Evolutionary conservation across 2,329 filamentous ascomycete species (phyloP).

Genomic region (Aspergillus ochraceus): DNA sequence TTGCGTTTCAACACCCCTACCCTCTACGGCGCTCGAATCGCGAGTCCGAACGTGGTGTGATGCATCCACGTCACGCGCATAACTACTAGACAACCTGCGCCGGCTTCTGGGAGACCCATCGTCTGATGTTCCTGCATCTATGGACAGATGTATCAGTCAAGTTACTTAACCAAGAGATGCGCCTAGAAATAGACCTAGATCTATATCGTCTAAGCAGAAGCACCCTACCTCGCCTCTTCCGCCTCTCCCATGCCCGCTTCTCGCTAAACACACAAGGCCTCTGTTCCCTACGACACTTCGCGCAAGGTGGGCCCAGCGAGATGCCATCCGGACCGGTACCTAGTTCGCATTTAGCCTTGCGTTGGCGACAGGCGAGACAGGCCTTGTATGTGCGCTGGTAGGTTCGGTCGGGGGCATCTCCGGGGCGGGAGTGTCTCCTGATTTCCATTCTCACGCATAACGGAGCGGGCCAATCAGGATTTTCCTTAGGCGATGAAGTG

Average conservation of each 20-base stretch:
- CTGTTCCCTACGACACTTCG: slow-evolving; percentile 52
- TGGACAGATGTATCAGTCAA: background rate
- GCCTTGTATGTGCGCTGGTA: slow-evolving; percentile 58
- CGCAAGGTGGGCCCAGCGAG: slow-evolving; percentile 44
- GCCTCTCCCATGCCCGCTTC: slow-evolving; percentile 43
- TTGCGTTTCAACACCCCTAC: background rate
- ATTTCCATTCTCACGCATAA: slow-evolving; percentile 20
- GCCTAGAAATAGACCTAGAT: background rate
- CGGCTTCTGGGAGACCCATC: slow-evolving; percentile 6
- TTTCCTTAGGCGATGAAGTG: background rate
- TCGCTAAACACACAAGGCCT: slow-evolving; percentile 51
- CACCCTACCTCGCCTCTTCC: slow-evolving; percentile 34
- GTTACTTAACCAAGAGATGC: background rate
- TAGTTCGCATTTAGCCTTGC: slow-evolving; percentile 55
- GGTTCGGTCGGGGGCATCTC: slow-evolving; percentile 30
- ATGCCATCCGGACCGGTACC: slow-evolving; percentile 41
- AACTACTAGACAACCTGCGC: slow-evolving; percentile 8
- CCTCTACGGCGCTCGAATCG: slow-evolving; percentile 1
- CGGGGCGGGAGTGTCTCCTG: slow-evolving; percentile 16
- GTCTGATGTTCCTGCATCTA: slow-evolving; percentile 11
- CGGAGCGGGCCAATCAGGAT: slow-evolving; percentile 14
- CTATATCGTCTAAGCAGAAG: background rate
- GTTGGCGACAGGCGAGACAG: slow-evolving; percentile 53
- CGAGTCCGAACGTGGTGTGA: slow-evolving; percentile 1
- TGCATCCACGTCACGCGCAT: slow-evolving; percentile 2